Percentiles rank a stretch among this genome's conserved stretches.
Evolutionary conservation across 192 early-diverging fungal genomes (phyloP).

Genomic region (Umbelopsis sp.): DNA sequence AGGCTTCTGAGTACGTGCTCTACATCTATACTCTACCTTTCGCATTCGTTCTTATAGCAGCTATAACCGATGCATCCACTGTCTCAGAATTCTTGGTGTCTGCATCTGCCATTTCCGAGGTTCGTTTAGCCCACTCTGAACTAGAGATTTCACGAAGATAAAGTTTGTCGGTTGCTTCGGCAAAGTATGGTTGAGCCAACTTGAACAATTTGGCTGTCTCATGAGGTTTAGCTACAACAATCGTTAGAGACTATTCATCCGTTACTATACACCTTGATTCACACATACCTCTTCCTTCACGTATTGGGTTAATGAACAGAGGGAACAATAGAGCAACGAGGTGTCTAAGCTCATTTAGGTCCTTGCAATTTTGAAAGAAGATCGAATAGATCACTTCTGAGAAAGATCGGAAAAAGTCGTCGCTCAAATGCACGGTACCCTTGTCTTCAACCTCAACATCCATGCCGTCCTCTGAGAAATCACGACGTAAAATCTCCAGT

Average conservation of each 20-base stretch:
- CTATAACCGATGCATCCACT: not conserved
- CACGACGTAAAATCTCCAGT: slow-evolving; percentile 67
- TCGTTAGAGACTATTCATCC: not conserved
- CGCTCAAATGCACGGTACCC: slow-evolving; percentile 35
- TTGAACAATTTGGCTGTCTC: slow-evolving; percentile 79
- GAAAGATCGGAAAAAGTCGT: slow-evolving; percentile 70
- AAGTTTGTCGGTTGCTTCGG: slow-evolving; percentile 79
- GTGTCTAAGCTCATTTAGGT: slow-evolving; percentile 87
- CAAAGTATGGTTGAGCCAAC: slow-evolving; percentile 77
- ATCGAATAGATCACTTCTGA: slow-evolving; percentile 80
- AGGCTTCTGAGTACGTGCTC: not conserved
- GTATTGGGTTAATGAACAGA: slow-evolving; percentile 86
- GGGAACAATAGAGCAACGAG: slow-evolving; percentile 81
- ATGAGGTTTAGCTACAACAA: slow-evolving; percentile 46
- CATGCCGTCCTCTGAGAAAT: slow-evolving; percentile 49
- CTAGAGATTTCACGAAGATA: slow-evolving; percentile 93
- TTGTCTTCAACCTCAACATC: slow-evolving; percentile 14
- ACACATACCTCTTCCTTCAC: slow-evolving; percentile 64
- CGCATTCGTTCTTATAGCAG: slow-evolving; percentile 41
- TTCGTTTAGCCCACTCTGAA: slow-evolving; percentile 70
- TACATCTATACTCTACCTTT: slow-evolving; percentile 10
- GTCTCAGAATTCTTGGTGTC: not conserved
- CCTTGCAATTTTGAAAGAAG: slow-evolving; percentile 76
- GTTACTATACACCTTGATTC: not conserved
- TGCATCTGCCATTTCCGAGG: slow-evolving; percentile 22